phyloP scores from a whole-genome alignment of 2,329 filamentous ascomycete species.

The Xylariaceae sp. region DNA sequence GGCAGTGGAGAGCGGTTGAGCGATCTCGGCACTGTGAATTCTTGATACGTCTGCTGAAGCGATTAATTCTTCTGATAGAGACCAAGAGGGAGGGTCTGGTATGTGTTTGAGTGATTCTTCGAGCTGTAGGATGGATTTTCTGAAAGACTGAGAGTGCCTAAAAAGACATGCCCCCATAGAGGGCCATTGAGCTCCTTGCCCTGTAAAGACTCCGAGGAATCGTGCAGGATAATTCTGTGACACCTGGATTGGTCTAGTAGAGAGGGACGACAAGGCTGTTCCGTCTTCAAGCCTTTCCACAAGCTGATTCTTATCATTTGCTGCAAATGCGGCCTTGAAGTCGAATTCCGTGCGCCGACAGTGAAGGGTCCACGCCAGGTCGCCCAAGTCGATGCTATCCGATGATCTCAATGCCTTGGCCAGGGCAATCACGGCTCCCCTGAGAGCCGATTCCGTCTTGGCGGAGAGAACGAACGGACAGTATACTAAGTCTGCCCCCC shows the following conservation, averaged over 20 bases:
- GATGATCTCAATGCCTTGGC: not conserved
- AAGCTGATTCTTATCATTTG: too few species aligned
- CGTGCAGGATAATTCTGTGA: too few species aligned
- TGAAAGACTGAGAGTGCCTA: constrained; percentile 1
- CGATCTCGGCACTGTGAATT: constrained; percentile 31
- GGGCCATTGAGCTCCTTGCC: constrained; percentile 38
- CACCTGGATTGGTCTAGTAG: too few species aligned
- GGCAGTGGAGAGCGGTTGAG: constrained; percentile 38
- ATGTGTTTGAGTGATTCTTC: too few species aligned
- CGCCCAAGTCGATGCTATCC: not conserved
- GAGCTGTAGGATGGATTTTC: constrained; percentile 30
- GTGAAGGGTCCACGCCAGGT: constrained; percentile 11
- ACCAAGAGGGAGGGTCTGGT: too few species aligned
- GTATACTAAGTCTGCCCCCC: too few species aligned
- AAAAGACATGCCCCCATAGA: constrained; percentile 31
- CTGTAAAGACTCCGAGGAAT: constrained; percentile 33
- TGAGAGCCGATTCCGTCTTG: not conserved
- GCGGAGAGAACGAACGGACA: constrained; percentile 3
- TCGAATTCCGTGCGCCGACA: not conserved
- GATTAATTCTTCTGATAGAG: constrained; percentile 28
- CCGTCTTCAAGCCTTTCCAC: too few species aligned
- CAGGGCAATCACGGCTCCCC: not conserved
- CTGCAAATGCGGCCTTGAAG: not conserved
- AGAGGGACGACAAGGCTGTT: too few species aligned
- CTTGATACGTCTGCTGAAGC: not conserved